Evolutionary conservation across 495 filamentous ascomycete genomes (phyloP).

Genomic region (Penicillium herquei): DNA sequence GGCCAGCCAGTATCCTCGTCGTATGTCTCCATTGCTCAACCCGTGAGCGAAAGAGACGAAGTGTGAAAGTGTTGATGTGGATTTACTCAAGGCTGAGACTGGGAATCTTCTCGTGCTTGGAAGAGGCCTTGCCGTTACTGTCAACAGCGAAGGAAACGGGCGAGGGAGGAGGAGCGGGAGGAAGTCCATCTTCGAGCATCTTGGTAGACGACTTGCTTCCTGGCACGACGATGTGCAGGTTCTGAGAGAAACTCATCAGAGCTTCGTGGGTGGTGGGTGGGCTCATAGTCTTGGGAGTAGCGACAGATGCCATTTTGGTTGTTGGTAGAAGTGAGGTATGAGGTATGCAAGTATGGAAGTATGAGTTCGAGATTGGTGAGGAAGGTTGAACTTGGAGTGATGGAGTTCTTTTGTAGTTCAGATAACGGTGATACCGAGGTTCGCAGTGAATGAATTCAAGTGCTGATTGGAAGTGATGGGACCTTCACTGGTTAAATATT

Average conservation of each 20-base stretch:
- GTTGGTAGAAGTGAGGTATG: background rate
- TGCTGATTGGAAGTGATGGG: background rate
- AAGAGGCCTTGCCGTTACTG: constrained; percentile 10
- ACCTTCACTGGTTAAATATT: background rate
- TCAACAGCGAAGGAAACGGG: constrained; percentile 39
- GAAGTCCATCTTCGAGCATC: constrained; percentile 36
- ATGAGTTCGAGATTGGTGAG: background rate
- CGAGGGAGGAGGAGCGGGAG: constrained; percentile 48
- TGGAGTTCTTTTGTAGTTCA: too few relatives aligned
- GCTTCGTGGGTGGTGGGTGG: constrained; percentile 24
- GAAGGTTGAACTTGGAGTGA: too few relatives aligned
- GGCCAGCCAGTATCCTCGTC: too few relatives aligned
- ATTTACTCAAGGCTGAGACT: constrained; percentile 23
- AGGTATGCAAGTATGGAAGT: background rate
- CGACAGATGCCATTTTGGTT: constrained; percentile 24
- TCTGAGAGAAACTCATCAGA: constrained; percentile 36
- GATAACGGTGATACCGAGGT: too few relatives aligned
- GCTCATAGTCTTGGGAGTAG: constrained; percentile 18
- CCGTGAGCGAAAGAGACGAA: too few relatives aligned
- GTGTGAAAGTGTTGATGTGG: too few relatives aligned
- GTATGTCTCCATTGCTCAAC: too few relatives aligned
- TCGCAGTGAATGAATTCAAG: background rate
- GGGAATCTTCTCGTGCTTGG: constrained; percentile 20
- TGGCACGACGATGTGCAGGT: constrained; percentile 42
- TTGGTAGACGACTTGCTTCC: constrained; percentile 25